Base-by-base conservation (phyloP, 2,329 filamentous ascomycete species). In the Rhynchosporium graminicola region DNA sequence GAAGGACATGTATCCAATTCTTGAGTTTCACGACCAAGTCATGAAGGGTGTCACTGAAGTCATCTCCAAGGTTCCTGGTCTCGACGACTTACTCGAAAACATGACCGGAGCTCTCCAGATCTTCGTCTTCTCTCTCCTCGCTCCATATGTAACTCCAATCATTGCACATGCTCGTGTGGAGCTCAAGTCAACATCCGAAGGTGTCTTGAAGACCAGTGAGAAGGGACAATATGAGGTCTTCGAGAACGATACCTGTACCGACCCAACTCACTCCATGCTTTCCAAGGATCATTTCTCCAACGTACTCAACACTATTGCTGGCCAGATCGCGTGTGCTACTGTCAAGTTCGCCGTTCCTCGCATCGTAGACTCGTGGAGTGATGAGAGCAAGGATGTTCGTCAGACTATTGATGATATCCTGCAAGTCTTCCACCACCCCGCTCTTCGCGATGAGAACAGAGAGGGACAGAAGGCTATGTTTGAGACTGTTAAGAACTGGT, bases 231-330 rank as follows among this genome's bases (percentile, higher is more conserved):
- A 62, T 33, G 60, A 62, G 40, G 60, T 62, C n/a, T 62, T 62
- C 47, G 42, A 55, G 33, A 62, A 62, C 42, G 60, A 58, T 13
- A 60, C n/a, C 6, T 56, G 31, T n/a, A 56, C 85, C 29, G 89
- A 97, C 71, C 92, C 92, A 0, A 96, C 92, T 0, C 92, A 97
- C 78, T 94, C 90, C 26, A 96, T 96, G 92, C 80, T 97, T 57
- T 92, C 91, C 65, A 96, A 97, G 79, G 92, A 97, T 71, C 92
- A 97, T 76, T 97, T 97, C 75, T 74, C 79, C 72, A 68, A 64
- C n/a, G 62, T 64, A 29, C 82, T 96, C 64, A 97, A 97, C 74
- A 92, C 96, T 73, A 83, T 92, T 48, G 92, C 91, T 48, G 92
- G 92, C 61, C 87, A 87, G 70, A 84, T 91, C 62, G 91, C 92